phyloP scores from a whole-genome alignment of 2,329 filamentous ascomycete genomes.

The Colletotrichum scovillei region DNA sequence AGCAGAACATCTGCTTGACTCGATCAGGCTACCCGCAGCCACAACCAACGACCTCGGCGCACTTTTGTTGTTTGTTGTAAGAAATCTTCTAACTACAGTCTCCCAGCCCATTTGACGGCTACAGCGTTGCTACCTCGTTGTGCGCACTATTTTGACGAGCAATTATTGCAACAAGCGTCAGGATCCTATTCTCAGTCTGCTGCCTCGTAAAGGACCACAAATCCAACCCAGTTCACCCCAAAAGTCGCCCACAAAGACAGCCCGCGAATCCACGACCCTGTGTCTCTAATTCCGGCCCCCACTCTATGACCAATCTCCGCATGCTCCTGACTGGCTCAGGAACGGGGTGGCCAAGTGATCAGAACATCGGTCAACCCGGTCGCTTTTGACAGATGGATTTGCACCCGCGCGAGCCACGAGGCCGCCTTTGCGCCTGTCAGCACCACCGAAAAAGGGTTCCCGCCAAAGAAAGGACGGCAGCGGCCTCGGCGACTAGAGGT shows the following conservation, averaged over 20 bases:
- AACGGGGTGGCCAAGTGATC: conserved; percentile 27
- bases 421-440: conserved; percentile 3
- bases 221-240: not conserved
- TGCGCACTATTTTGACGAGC: not conserved
- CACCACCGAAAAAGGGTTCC: not conserved
- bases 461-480: not conserved
- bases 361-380: conserved; percentile 28
- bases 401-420: not conserved
- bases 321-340: conserved; percentile 30
- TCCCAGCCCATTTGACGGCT: not conserved
- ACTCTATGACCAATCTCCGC: conserved; percentile 16
- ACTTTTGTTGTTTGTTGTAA: not conserved
- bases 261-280: not conserved
- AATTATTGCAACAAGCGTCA: not conserved
- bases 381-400: conserved; percentile 20
- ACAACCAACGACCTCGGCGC: not conserved
- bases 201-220: conserved; percentile 5
- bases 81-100: no score
- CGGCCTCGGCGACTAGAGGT: not conserved
- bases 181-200: not conserved
- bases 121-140: not conserved
- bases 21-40: not conserved
- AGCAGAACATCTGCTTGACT: not conserved
- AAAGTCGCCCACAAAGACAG: not conserved
- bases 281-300: not conserved